phyloP scores from a whole-genome alignment of 1,284 basidiomycete genomes.

The Sanghuangporus sanghuang region DNA sequence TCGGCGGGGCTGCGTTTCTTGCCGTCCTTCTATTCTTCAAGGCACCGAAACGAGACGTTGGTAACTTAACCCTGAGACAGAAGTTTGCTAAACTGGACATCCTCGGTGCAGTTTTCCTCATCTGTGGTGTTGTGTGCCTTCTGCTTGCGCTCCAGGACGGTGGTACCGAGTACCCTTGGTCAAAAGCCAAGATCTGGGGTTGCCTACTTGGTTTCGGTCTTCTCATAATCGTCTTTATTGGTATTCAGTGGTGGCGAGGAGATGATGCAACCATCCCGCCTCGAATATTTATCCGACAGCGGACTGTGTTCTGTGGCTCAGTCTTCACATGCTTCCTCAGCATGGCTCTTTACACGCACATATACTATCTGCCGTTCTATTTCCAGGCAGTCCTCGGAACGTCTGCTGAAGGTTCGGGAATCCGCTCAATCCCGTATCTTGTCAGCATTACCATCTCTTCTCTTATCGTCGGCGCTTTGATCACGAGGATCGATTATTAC shows the following conservation, averaged over 20 bases:
- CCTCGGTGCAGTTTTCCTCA: conserved; percentile 32
- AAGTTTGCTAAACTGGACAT: conserved; percentile 33
- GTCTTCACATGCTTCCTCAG: conserved; percentile 34
- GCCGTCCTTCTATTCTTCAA: conserved; percentile 33
- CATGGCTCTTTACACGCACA: conserved; percentile 30
- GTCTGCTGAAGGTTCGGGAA: conserved; percentile 47
- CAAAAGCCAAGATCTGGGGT: conserved; percentile 23
- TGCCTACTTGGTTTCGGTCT: conserved; percentile 34
- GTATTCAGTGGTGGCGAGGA: conserved; percentile 32
- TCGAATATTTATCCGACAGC: conserved; percentile 21
- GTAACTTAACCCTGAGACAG: conserved; percentile 20
- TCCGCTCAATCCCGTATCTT: conserved; percentile 62
- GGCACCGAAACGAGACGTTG: conserved; percentile 17
- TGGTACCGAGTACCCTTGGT: conserved; percentile 35
- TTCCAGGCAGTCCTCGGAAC: conserved; percentile 37
- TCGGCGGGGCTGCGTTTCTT: conserved; percentile 30
- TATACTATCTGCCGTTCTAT: conserved; percentile 34
- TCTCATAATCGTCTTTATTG: conserved; percentile 29
- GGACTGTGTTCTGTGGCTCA: conserved; percentile 29
- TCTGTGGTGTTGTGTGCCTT: conserved; percentile 33
- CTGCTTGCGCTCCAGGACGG: conserved; percentile 39
- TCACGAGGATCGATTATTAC: conserved; percentile 33
- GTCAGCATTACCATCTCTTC: conserved; percentile 43
- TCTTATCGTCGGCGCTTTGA: conserved; percentile 32
- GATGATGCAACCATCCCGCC: conserved; percentile 27